Base-by-base conservation (phyloP, 768 basidiomycete species). In the Tephrocybe sp. region DNA sequence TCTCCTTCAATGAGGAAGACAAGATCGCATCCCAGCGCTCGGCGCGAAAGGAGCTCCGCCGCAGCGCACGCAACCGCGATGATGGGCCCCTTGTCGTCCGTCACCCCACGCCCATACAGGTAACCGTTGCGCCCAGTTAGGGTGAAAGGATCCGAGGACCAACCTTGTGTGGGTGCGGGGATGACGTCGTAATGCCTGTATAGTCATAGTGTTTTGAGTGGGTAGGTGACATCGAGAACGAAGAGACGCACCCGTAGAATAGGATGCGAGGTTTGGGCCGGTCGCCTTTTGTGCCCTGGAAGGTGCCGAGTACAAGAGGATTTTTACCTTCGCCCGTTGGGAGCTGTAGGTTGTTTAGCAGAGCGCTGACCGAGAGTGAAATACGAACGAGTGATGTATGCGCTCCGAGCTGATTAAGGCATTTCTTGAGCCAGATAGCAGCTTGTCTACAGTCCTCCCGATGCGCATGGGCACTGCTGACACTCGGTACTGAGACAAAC, bases 181-280 rank as follows among this genome's bases (percentile, higher is more conserved):
- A 98, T 91, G n/a, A 98, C 92, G 60, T 99, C 97, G 70, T 98
- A 99, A 65, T 99, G 97, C 2, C 92, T 92, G 42, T 16, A 20
- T 39, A 13, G 22, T 20, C 13, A 22, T 36, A 22, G 22, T 8
- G 32, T 17, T 31, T 52, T 34, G 17, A 17, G 45, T 13, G 13
- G 3, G 9, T 45, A 44, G 17, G 31, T 35, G 10, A 33, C 33
- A 48, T 23, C n/a, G 22, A 14, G 8, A 23, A n/a, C 6, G 1
- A 14, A 19, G 13, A 9, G 19, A 58, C 76, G 20, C 60, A 89
- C 85, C 94, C 96, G 58, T 98, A 99, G 67, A 96, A 95, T 11
- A 98, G 71, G 2, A 98, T 76, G 5, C 95, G 78, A 6, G 82
- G 89, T 53, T 85, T 85, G 2, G 71, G 69, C 22, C 71, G 65